Evolutionary conservation across 129 eudicot species (phyloP).

Genomic region (Chrysanthemum seticuspe): DNA sequence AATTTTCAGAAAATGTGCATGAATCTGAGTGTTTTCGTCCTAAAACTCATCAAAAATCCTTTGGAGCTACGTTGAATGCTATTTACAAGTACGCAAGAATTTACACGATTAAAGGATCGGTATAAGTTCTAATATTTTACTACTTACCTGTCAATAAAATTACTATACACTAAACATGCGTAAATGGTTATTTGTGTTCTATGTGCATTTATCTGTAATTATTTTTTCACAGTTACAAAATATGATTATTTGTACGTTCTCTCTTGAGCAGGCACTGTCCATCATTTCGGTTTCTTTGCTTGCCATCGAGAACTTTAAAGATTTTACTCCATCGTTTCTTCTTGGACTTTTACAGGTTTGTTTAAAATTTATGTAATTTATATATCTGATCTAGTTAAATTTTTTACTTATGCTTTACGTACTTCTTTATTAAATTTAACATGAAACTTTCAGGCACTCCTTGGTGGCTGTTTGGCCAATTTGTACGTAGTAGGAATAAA

Average conservation of each 20-base stretch:
- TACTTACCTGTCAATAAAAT: too few relatives aligned
- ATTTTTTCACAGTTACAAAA: neutral
- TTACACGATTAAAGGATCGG: conserved; percentile 37
- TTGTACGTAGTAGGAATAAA: conserved; percentile 35
- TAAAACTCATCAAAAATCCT: conserved; percentile 6
- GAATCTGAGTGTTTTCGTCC: conserved; percentile 4
- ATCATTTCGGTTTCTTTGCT: conserved; percentile 38
- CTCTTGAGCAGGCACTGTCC: conserved; percentile 23
- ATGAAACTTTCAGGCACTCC: conserved; percentile 25
- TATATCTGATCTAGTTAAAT: neutral
- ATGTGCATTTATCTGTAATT: too few relatives aligned
- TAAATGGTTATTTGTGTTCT: too few relatives aligned
- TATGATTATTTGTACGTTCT: neutral
- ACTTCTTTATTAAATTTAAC: neutral
- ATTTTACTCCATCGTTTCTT: conserved; percentile 29
- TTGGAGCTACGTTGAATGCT: conserved; percentile 20
- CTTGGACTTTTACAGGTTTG: conserved; percentile 38
- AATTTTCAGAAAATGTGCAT: conserved; percentile 12
- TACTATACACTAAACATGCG: too few relatives aligned
- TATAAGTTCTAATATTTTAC: conserved; percentile 9
- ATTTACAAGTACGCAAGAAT: conserved; percentile 32
- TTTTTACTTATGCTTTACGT: neutral
- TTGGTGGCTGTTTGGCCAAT: conserved; percentile 37
- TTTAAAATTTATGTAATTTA: neutral
- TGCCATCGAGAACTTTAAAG: conserved; percentile 26